These are phyloP conservation scores for Primulina tabacum DNA, from an alignment of 257 asterid genomes.

Conservation along the genomic window DNA sequence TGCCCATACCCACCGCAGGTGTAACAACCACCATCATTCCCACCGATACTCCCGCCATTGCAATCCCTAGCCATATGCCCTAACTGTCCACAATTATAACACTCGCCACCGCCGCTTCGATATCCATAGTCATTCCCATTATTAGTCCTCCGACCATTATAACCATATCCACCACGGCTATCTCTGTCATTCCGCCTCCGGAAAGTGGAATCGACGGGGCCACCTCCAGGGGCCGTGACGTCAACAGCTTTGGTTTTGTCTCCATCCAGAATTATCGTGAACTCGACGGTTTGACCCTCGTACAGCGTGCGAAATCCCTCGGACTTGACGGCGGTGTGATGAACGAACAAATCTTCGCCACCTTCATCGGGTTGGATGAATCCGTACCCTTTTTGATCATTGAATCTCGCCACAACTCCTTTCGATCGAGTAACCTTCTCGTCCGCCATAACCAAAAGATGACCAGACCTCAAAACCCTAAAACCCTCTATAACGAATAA, in stretches of 20 bases:
- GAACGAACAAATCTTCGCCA: slow-evolving; percentile 75
- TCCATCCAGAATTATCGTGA: slow-evolving; percentile 42
- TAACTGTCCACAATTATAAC: slow-evolving; percentile 39
- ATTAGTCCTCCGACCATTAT: slow-evolving; percentile 24
- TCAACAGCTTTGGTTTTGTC: slow-evolving; percentile 66
- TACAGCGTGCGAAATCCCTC: slow-evolving; percentile 68
- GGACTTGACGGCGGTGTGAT: slow-evolving; percentile 73
- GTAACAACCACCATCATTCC: slow-evolving; percentile 35
- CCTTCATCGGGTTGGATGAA: slow-evolving; percentile 79
- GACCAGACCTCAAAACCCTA: slow-evolving; percentile 25
- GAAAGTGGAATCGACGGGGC: slow-evolving; percentile 27
- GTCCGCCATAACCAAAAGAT: slow-evolving; percentile 52
- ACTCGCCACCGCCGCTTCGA: slow-evolving; percentile 48
- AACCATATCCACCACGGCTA: slow-evolving; percentile 29
- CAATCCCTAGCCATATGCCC: slow-evolving; percentile 55
- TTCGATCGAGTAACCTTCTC: slow-evolving; percentile 48
- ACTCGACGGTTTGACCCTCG: slow-evolving; percentile 85
- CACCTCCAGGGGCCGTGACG: slow-evolving; percentile 71
- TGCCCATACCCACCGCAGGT: slow-evolving; percentile 42
- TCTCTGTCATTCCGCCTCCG: slow-evolving; percentile 1
- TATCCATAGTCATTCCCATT: slow-evolving; percentile 31
- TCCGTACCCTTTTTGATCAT: slow-evolving; percentile 69
- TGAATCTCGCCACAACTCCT: slow-evolving; percentile 66
- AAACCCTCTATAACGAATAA: neutral
- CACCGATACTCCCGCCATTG: slow-evolving; percentile 18